A percentile compares a stretch with the other conserved stretches of the same genome.
Evolutionary conservation across 2,329 filamentous ascomycete species (phyloP).

Genomic region (Magnaporthales sp.): DNA sequence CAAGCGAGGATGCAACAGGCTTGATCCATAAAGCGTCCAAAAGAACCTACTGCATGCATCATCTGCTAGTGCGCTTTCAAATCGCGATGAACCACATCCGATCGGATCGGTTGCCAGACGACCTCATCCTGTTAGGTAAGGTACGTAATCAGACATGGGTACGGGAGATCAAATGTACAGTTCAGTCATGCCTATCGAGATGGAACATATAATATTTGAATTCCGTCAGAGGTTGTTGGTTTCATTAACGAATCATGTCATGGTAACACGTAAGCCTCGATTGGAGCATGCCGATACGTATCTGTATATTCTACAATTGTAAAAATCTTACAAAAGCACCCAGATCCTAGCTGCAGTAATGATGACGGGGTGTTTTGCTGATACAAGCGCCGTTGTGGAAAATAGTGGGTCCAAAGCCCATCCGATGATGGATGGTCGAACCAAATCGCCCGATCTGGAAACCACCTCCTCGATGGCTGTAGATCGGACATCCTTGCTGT

Average conservation of each 20-base stretch:
- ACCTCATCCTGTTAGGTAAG: background rate
- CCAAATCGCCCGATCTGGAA: background rate
- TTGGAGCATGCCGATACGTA: no score
- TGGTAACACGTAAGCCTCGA: no score
- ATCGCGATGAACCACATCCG: background rate
- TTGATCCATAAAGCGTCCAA: no score
- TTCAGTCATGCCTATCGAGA: background rate
- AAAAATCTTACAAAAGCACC: no score
- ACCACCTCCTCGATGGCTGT: background rate
- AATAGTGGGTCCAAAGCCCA: background rate
- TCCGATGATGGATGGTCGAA: background rate
- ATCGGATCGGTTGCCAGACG: background rate
- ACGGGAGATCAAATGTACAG: background rate
- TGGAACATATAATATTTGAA: background rate
- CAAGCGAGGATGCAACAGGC: no score
- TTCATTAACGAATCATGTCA: background rate
- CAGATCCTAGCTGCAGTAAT: background rate
- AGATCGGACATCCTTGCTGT: background rate
- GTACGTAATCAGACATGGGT: background rate
- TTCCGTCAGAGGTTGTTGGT: background rate
- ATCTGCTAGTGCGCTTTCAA: background rate
- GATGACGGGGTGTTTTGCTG: background rate
- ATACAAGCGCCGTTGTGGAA: background rate
- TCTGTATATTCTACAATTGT: no score
- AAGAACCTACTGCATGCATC: no score